These are phyloP conservation scores for Claviceps sp. DNA, from an alignment of 2,329 filamentous ascomycete genomes.

Conservation along the genomic window DNA sequence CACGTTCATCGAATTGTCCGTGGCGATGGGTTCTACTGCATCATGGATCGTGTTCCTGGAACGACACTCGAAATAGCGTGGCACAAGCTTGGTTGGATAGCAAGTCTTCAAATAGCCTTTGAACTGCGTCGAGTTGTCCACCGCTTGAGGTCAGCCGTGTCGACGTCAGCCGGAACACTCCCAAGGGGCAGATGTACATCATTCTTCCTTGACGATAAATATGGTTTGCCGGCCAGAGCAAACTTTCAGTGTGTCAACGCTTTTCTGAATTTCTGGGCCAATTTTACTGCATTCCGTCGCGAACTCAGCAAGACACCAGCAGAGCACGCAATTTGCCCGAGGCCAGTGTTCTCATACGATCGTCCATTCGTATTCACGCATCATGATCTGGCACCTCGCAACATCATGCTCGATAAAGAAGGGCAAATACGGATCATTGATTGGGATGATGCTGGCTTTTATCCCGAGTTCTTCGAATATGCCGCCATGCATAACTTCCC, in stretches of 20 bases:
- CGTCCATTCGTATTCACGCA: neutral
- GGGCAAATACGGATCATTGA: neutral
- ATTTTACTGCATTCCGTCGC: neutral
- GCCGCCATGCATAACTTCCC: neutral
- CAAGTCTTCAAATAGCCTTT: neutral
- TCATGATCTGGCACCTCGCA: neutral
- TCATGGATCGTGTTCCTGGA: neutral
- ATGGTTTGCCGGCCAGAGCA: neutral
- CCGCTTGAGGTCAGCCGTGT: neutral
- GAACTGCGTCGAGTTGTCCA: neutral
- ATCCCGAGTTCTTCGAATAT: neutral
- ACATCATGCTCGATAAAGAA: neutral
- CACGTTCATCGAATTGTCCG: neutral
- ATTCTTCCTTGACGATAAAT: neutral
- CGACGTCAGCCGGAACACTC: neutral
- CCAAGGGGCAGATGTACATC: neutral
- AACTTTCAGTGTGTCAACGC: neutral
- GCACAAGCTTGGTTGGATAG: neutral
- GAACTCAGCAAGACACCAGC: neutral
- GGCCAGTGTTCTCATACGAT: neutral
- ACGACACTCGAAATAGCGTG: neutral
- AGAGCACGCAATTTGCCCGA: neutral
- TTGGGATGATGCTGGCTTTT: conserved; percentile 1
- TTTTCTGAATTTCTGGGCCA: neutral
- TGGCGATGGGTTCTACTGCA: neutral